phyloP scores from a whole-genome alignment of 495 filamentous ascomycete species.

The Penicillium soppii region DNA sequence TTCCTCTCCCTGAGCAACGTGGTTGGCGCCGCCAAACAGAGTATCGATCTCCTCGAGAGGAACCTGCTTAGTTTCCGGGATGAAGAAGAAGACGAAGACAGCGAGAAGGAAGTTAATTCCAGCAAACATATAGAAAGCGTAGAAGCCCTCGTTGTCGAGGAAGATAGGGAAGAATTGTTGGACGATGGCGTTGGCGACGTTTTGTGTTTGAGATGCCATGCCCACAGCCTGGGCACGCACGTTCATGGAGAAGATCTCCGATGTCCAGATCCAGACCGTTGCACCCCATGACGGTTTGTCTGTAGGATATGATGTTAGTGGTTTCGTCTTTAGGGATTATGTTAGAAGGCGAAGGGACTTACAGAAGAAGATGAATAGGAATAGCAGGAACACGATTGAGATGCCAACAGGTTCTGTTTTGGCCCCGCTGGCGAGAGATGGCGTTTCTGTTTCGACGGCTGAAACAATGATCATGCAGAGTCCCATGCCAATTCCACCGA shows the following conservation, averaged over 20 bases:
- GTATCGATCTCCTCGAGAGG: conserved; percentile 64
- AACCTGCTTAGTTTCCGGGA: conserved; percentile 72
- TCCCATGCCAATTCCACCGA: conserved; percentile 69
- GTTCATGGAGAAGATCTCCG: conserved; percentile 66
- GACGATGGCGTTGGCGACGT: conserved; percentile 63
- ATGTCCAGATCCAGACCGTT: conserved; percentile 67
- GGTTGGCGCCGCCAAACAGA: conserved; percentile 59
- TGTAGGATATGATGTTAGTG: conserved; percentile 20
- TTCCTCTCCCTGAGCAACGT: conserved; percentile 52
- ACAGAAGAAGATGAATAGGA: conserved; percentile 68
- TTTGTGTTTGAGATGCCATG: conserved; percentile 66
- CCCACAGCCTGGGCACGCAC: conserved; percentile 67
- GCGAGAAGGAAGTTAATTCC: conserved; percentile 59
- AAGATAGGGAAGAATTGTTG: conserved; percentile 69
- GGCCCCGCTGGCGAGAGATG: conserved; percentile 38
- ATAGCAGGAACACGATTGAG: conserved; percentile 60
- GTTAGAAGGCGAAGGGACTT: conserved; percentile 12
- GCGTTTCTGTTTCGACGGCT: conserved; percentile 62
- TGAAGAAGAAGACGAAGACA: conserved; percentile 70
- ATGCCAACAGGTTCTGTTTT: conserved; percentile 61
- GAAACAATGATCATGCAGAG: conserved; percentile 66
- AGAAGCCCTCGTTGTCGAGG: conserved; percentile 55
- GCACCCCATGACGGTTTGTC: conserved; percentile 69
- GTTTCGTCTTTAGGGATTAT: background rate
- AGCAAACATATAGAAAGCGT: conserved; percentile 52